Percentiles rank a stretch among this genome's conserved stretches.
Evolutionary conservation across 2,329 filamentous ascomycete genomes (phyloP).

Genomic region (Blumeriella jaapii): DNA sequence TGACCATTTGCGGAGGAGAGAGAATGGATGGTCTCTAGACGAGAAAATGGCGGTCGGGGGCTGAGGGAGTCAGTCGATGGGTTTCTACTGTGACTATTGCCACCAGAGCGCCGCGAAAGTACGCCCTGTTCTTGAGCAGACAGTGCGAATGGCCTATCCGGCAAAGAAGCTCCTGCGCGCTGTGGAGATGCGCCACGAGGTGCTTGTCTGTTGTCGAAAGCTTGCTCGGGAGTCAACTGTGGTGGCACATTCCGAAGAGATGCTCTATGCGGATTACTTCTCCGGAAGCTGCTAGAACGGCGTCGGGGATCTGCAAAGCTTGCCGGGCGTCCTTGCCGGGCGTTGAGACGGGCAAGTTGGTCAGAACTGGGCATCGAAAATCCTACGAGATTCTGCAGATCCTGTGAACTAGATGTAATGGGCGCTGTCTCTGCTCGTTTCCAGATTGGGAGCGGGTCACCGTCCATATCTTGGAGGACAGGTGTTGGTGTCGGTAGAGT

Average conservation of each 20-base stretch:
- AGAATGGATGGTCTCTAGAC: slow-evolving; percentile 44
- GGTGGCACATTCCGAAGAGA: slow-evolving; percentile 10
- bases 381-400: background rate
- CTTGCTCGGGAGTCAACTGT: slow-evolving; percentile 9
- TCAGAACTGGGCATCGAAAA: slow-evolving; percentile 18
- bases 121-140: slow-evolving; percentile 4
- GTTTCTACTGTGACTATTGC: slow-evolving; percentile 27
- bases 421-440: slow-evolving; percentile 18
- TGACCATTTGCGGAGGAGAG: slow-evolving; percentile 22
- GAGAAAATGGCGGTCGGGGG: slow-evolving; percentile 36
- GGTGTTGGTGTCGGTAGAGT: slow-evolving; percentile 8
- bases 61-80: slow-evolving; percentile 32
- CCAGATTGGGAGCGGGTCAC: slow-evolving; percentile 12
- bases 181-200: slow-evolving; percentile 10
- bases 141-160: slow-evolving; percentile 4
- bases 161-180: slow-evolving; percentile 4
- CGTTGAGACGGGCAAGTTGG: slow-evolving; percentile 24
- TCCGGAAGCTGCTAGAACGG: slow-evolving; percentile 13
- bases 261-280: slow-evolving; percentile 9
- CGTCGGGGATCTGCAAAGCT: slow-evolving; percentile 22
- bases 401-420: slow-evolving; percentile 3
- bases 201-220: slow-evolving; percentile 8
- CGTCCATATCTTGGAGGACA: slow-evolving; percentile 6
- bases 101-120: slow-evolving; percentile 14
- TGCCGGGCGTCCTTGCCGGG: slow-evolving; percentile 23